Conservation (phyloP, 2,329 filamentous ascomycete species). For the Curvularia spicifera region DNA sequence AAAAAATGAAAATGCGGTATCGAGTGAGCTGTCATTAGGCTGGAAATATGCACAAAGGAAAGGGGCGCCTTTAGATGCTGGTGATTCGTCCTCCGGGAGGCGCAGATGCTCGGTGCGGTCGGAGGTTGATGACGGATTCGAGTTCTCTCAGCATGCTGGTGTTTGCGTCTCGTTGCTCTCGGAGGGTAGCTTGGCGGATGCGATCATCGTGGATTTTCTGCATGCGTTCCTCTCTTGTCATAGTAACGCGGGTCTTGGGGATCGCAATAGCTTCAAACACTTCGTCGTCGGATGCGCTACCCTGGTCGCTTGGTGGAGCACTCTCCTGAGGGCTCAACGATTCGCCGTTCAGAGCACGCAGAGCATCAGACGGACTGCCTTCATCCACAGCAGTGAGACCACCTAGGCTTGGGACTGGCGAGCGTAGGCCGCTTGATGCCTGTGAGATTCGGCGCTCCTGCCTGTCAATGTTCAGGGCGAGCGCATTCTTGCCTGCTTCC, state of each 20-base stretch:
- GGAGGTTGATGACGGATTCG: conserved; percentile 76
- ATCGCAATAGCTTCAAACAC: conserved; percentile 91
- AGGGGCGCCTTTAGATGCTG: conserved; percentile 36
- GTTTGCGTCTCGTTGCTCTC: conserved; percentile 79
- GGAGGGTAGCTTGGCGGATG: conserved; percentile 71
- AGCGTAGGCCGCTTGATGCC: conserved; percentile 57
- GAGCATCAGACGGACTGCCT: conserved; percentile 68
- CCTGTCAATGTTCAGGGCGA: conserved; percentile 81
- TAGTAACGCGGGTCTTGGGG: conserved; percentile 67
- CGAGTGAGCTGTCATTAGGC: conserved; percentile 25
- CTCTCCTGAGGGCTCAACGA: conserved; percentile 54
- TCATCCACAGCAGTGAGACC: conserved; percentile 65
- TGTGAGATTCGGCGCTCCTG: conserved; percentile 69
- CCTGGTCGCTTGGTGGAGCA: conserved; percentile 54
- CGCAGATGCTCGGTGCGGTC: conserved; percentile 35
- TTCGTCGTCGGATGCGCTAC: conserved; percentile 69
- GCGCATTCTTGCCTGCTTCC: conserved; percentile 73
- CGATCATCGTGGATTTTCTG: conserved; percentile 87
- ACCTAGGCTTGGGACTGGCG: conserved; percentile 63
- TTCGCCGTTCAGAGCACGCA: conserved; percentile 80
- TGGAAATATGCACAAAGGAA: conserved; percentile 14
- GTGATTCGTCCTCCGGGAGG: conserved; percentile 38
- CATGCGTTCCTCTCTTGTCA: conserved; percentile 87
- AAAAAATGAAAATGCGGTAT: conserved; percentile 13
- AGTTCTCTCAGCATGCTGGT: conserved; percentile 91